Base-by-base conservation (phyloP, 1,139 yeast genomes). In the Scheffersomyces segobiensis region DNA sequence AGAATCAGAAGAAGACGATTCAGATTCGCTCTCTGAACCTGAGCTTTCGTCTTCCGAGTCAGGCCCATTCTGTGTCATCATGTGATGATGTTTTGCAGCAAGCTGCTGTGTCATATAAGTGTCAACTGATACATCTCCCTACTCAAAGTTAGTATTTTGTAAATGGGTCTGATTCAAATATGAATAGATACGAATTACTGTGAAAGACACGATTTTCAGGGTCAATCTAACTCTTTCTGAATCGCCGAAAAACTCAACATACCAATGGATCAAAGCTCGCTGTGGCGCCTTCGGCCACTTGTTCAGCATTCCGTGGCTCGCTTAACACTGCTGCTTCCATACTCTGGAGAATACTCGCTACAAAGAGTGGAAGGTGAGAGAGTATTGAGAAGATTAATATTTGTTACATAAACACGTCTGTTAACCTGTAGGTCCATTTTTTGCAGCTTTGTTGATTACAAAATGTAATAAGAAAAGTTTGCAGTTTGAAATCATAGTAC, bases 51-150 rank as follows among this genome's bases (percentile, higher is more conserved):
- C 50, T 8, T 54, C 61, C 4, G 53, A 46, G 1, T 56, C 62
- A 4, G 56, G 53, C 26, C 32, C 50, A 18, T 42, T 24, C 47
- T 52, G 55, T 18, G 52, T 26, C 18, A 55, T 54, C 58, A 56
- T 53, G 17, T 46, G 32, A 22, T 56, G 21, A 17, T 55, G 39
- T 21, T 55, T 57, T 49, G 19, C 21, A 24, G 46, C 50, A 19
- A 57, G 47, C 46, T 24, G 39, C 49, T 57, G 59, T 19, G 57
- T 49, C 59, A 57, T 55, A 22, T 26, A 53, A 3, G 55, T 24
- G 26, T 55, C 58, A 19, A 57, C 57, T 1, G 58, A 55, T 4
- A 53, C 50, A 7, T 51, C 57, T 14, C 59, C 57, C 59, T 57
- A 18, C 7, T n/a, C 4, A 17, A 20, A 3, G 42, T 32, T 32